These are phyloP conservation scores for Lasiodiplodia citricola DNA, from an alignment of 2,329 filamentous ascomycete species.

Conservation along the genomic window DNA sequence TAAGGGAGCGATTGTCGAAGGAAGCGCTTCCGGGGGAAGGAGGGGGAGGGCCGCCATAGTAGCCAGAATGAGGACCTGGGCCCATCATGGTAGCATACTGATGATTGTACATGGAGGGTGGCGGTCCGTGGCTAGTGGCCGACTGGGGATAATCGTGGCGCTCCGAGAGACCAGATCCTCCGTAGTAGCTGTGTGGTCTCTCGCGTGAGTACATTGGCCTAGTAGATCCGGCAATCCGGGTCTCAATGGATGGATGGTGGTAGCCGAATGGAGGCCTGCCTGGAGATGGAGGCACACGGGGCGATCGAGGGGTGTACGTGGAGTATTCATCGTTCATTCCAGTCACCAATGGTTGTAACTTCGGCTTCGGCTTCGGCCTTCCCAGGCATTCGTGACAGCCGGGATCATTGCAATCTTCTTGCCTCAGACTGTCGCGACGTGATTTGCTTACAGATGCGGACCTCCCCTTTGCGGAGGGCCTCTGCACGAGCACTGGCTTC, in stretches of 20 bases:
- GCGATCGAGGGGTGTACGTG: constrained; percentile 33
- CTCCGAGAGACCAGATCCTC: constrained; percentile 33
- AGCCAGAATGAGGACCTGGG: constrained; percentile 28
- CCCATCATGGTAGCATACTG: constrained; percentile 29
- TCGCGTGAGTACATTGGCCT: constrained; percentile 32
- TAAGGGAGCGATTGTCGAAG: not conserved
- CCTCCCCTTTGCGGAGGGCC: not conserved
- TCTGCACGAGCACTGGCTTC: constrained; percentile 11
- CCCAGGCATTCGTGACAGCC: constrained; percentile 3
- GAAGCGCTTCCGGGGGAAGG: constrained; percentile 1
- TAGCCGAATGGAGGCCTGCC: constrained; percentile 34
- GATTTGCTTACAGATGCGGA: not conserved
- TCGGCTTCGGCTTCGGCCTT: not conserved
- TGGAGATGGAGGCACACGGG: constrained; percentile 36
- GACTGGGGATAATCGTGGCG: constrained; percentile 33
- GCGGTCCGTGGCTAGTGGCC: constrained; percentile 35
- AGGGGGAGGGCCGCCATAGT: constrained; percentile 24
- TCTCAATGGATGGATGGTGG: constrained; percentile 38
- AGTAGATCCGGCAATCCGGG: constrained; percentile 32
- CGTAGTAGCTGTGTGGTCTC: constrained; percentile 43
- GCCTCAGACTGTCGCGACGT: constrained; percentile 13
- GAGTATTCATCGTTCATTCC: constrained; percentile 38
- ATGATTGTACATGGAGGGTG: constrained; percentile 39
- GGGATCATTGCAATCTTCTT: constrained; percentile 9
- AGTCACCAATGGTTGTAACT: constrained; percentile 32